Evolutionary conservation across 768 basidiomycete genomes (phyloP).

Genomic region (Termitomyces sp.): DNA sequence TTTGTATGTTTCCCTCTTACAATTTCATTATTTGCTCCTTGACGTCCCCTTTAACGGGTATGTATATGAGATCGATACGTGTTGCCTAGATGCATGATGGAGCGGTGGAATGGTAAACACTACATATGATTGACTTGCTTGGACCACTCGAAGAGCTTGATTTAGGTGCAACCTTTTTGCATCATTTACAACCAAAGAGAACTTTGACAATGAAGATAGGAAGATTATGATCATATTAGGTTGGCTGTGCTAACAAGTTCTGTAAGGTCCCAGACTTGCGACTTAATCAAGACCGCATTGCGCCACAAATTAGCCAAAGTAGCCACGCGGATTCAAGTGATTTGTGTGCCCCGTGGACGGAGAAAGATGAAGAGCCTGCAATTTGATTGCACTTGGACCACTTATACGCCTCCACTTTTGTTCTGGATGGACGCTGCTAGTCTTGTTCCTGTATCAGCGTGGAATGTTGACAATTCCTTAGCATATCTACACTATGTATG

Average conservation of each 20-base stretch:
- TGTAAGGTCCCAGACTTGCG: background rate
- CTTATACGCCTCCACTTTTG: background rate
- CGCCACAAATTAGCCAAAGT: background rate
- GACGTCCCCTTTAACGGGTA: background rate
- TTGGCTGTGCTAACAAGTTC: background rate
- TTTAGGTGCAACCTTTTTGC: background rate
- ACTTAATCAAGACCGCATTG: background rate
- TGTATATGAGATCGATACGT: background rate
- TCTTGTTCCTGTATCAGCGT: background rate
- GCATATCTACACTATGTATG: no score
- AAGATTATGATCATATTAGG: background rate
- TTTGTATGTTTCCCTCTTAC: background rate
- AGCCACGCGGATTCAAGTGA: background rate
- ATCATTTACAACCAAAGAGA: background rate
- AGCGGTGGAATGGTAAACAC: no score
- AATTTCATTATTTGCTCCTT: background rate
- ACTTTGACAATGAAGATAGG: no score
- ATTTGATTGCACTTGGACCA: background rate
- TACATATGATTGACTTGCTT: background rate
- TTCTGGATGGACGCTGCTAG: background rate
- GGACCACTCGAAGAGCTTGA: background rate
- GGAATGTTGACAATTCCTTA: no score
- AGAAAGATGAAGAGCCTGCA: background rate
- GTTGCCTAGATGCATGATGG: background rate
- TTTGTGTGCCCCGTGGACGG: background rate